These are phyloP conservation scores for Coelastrella sp. DNA, from an alignment of 139 green algal species.

Conservation along the genomic window DNA sequence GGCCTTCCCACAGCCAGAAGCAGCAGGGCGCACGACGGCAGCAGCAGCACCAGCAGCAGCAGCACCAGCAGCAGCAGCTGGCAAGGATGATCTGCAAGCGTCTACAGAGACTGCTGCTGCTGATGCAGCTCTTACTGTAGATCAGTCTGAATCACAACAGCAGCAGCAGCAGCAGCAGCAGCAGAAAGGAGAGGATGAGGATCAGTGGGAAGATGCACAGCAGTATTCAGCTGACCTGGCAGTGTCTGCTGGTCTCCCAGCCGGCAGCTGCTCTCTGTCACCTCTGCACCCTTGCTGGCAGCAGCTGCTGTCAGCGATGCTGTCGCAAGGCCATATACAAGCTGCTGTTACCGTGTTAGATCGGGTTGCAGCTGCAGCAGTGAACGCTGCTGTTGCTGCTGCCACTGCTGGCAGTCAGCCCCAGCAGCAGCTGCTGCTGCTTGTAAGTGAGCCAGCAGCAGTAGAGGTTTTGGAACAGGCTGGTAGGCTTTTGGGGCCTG, in stretches of 20 bases:
- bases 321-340: background rate
- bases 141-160: background rate
- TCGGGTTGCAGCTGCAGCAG: conserved; percentile 5
- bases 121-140: background rate
- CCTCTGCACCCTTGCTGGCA: conserved; percentile 27
- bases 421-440: conserved; percentile 39
- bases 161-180: too few relatives aligned
- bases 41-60: background rate
- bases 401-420: background rate
- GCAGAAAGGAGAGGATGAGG: background rate
- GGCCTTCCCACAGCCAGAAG: background rate
- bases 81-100: background rate
- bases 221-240: background rate
- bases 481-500: background rate
- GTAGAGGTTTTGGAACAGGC: conserved; percentile 2
- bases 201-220: conserved; percentile 8
- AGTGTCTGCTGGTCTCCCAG: conserved; percentile 14
- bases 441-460: background rate
- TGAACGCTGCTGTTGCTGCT: background rate
- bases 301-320: conserved; percentile 22
- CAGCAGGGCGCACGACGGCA: background rate
- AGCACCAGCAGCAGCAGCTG: background rate
- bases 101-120: background rate
- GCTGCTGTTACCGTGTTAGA: conserved; percentile 1
- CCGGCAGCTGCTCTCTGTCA: conserved; percentile 7